These are phyloP conservation scores for Populus hybrid DNA, from an alignment of 441 rosid species.

Conservation along the genomic window DNA sequence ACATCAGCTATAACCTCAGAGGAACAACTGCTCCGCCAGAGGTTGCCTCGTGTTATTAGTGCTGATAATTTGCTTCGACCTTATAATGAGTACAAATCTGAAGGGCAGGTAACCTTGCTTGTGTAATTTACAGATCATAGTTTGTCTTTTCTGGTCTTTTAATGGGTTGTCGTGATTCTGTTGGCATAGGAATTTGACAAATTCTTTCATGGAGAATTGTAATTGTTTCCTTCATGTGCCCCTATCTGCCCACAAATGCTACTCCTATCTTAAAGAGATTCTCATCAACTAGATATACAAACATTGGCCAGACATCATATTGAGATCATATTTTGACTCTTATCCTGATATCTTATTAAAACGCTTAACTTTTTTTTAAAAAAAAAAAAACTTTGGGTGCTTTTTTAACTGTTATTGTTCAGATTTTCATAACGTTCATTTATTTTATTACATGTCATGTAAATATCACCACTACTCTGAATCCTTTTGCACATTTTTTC, in stretches of 20 bases:
- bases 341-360: too few relatives aligned
- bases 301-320: not conserved
- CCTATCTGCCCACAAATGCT: not conserved
- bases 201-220: not conserved
- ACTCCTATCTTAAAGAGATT: constrained; percentile 5
- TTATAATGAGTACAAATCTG: constrained; percentile 80
- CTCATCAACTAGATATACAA: not conserved
- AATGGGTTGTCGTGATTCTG: not conserved
- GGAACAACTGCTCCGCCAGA: constrained; percentile 92
- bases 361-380: not conserved
- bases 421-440: not conserved
- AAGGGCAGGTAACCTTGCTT: constrained; percentile 71
- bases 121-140: not conserved
- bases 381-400: not conserved
- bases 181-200: not conserved
- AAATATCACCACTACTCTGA: constrained; percentile 14
- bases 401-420: not conserved
- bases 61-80: constrained; percentile 96
- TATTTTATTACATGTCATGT: not conserved
- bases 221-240: not conserved
- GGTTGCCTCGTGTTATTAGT: constrained; percentile 87
- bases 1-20: constrained; percentile 96
- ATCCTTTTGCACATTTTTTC: constrained; percentile 6
- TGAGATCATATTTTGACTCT: too few relatives aligned
- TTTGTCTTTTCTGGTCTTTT: not conserved